A percentile compares a stretch with the other conserved stretches of the same genome.
Conservation (phyloP, 1,139 yeast species). For the Kodamaea derodonti region DNA sequence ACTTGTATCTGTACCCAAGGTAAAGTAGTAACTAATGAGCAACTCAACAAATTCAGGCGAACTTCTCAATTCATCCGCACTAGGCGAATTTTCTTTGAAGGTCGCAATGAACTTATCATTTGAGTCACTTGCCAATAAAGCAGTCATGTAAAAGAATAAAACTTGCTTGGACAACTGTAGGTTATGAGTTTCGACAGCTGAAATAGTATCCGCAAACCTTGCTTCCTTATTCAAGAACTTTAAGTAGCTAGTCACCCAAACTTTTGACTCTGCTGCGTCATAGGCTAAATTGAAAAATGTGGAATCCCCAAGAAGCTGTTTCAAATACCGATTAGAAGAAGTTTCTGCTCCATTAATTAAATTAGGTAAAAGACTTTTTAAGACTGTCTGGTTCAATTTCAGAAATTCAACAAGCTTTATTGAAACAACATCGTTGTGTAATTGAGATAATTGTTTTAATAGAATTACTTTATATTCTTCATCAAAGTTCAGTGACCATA, state of each 20-base stretch:
- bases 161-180: slow-evolving; percentile 6
- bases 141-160: slow-evolving; percentile 12
- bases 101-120: slow-evolving; percentile 14
- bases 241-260: slow-evolving; percentile 21
- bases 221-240: slow-evolving; percentile 13
- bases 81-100: slow-evolving; percentile 13
- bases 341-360: slow-evolving; percentile 12
- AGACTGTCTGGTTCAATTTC: slow-evolving; percentile 7
- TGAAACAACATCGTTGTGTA: slow-evolving; percentile 27
- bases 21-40: slow-evolving; percentile 21
- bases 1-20: slow-evolving; percentile 12
- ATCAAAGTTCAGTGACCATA: slow-evolving; percentile 21
- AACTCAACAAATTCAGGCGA: slow-evolving; percentile 18
- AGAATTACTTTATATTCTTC: slow-evolving; percentile 13
- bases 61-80: slow-evolving; percentile 8
- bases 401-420: slow-evolving; percentile 22
- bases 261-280: slow-evolving; percentile 8
- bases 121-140: slow-evolving; percentile 14
- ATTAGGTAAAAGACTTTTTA: slow-evolving; percentile 12
- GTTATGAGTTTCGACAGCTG: slow-evolving; percentile 9
- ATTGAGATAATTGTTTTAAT: slow-evolving; percentile 18
- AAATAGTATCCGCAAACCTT: slow-evolving; percentile 8
- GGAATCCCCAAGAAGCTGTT: slow-evolving; percentile 11
- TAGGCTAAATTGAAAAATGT: slow-evolving; percentile 12
- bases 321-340: slow-evolving; percentile 22